phyloP scores from a whole-genome alignment of 305 asterid species.

The Fraxinus greggii region DNA sequence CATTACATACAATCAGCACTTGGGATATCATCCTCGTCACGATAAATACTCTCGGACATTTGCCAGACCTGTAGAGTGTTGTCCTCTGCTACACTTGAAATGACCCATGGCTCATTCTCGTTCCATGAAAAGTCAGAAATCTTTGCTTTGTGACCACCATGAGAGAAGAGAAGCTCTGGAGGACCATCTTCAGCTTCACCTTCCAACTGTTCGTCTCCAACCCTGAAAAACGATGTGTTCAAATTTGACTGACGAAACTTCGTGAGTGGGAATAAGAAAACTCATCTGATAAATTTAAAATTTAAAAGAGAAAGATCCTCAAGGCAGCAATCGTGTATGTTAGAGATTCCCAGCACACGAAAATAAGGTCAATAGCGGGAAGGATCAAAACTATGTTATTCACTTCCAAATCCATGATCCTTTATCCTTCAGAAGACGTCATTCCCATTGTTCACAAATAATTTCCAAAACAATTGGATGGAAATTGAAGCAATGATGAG shows the following conservation, averaged over 20 bases:
- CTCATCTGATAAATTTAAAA: background rate
- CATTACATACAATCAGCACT: conserved; percentile 23
- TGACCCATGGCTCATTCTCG: conserved; percentile 78
- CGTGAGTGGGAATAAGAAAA: background rate
- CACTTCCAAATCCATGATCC: background rate
- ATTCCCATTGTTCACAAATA: background rate
- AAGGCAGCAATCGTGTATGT: background rate
- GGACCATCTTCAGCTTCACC: conserved; percentile 99
- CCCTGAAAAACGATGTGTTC: conserved; percentile 39
- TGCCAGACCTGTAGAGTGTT: conserved; percentile 85
- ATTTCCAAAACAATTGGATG: background rate
- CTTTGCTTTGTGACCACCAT: conserved; percentile 93
- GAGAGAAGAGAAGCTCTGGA: conserved; percentile 90
- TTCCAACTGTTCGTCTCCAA: conserved; percentile 95
- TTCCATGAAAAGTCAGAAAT: conserved; percentile 95
- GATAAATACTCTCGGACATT: conserved; percentile 83
- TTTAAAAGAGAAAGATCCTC: background rate
- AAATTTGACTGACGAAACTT: background rate
- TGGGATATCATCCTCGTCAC: conserved; percentile 56
- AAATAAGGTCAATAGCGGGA: background rate
- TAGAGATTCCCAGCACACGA: background rate
- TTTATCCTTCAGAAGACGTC: background rate
- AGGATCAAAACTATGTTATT: background rate
- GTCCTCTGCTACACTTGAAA: conserved; percentile 94
- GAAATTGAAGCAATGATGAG: background rate